Evolutionary conservation across 805 yeast species (phyloP), one percentile per base, ranked within the genome.

Genomic region (Kuraishia molischiana): DNA sequence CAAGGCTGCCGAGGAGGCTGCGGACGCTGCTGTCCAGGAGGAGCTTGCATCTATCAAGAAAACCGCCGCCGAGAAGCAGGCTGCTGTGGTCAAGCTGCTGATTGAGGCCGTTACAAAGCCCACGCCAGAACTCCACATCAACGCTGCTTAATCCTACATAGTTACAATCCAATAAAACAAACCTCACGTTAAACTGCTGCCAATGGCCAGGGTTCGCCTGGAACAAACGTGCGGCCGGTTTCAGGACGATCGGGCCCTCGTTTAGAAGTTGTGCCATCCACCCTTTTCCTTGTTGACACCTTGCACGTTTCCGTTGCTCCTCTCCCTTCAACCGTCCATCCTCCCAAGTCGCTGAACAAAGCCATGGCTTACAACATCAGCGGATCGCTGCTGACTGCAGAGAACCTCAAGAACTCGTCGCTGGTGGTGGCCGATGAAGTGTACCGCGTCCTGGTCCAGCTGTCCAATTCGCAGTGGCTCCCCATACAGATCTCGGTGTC

Each of bases 81-180:
- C 55, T 4, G 69, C 65, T 19, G 96, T 90, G 34, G 77, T 84
- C 43, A 74, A 81, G 54, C 66, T 83, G 55, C 72, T 90, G 52
- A 74, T 87, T 37, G 85, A 79, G 38, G 85, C 95, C 30, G 84
- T 87, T 43, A 73, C 76, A 39, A 65, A 72, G 40, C 95, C 97
- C 47, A 74, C 72, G 37, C 92, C 95, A 31, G 85, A 80, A 56
- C 67, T 86, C 51, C 96, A 89, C 60, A 64, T 78, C 58, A 87
- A 87, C 58, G 92, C 92, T 46, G 26, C 26, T 11, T 22, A 22
- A 22, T 22, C 26, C n/a, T n/a, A n/a, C n/a, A n/a, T n/a, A n/a
- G n/a, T n/a, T n/a, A n/a, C n/a, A n/a, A n/a, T n/a, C n/a, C n/a
- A n/a, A n/a, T n/a, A n/a, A n/a, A n/a, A n/a, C n/a, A n/a, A n/a